Evolutionary conservation across 2,329 filamentous ascomycete genomes (phyloP), one percentile per base, ranked within the genome.

Genomic region (Fusarium decemcellulare): DNA sequence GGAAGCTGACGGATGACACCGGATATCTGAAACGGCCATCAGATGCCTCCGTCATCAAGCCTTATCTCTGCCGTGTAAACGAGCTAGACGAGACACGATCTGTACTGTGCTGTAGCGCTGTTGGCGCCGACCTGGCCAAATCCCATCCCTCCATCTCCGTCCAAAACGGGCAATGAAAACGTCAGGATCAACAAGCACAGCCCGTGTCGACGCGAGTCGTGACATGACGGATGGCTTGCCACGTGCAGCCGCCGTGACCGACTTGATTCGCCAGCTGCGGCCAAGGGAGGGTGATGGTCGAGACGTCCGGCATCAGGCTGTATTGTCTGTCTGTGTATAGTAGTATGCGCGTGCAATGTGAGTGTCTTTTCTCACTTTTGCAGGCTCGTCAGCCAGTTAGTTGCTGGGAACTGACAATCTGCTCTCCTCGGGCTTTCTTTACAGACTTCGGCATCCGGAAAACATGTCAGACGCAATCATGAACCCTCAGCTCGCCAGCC

Each of bases 141-240:
- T 27, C n/a, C 39, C 27, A 16, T 36, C 36, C 60, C 36, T 53
- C 60, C 51, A 55, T 32, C 36, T 47, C 40, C 32, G 56, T 51
- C 65, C 50, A 37, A 46, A 69, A 56, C 12, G 53, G 39, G 60
- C 39, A 68, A 29, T 61, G 61, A 57, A 48, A 48, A 52, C 37
- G 29, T 23, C 59, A 62, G 52, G 36, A 50, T 61, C 57, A 44
- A 29, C 16, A 18, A 52, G 30, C 37, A 43, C 29, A 51, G 55
- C 15, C 59, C 43, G 50, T 23, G 29, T 37, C n/a, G 27, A 34
- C 39, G 32, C 39, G 51, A 44, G 27, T 54, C 51, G 11, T 40
- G 39, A 43, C 39, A 54, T 54, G 52, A 44, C 40, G 30, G 39
- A 48, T 9, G 34, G n/a, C 37, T 23, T 36, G 52, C 30, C 53